Evolutionary conservation across 2,329 filamentous ascomycete genomes (phyloP), one percentile per base, ranked within the genome.

Genomic region (Sporothrix pseudoabietina): DNA sequence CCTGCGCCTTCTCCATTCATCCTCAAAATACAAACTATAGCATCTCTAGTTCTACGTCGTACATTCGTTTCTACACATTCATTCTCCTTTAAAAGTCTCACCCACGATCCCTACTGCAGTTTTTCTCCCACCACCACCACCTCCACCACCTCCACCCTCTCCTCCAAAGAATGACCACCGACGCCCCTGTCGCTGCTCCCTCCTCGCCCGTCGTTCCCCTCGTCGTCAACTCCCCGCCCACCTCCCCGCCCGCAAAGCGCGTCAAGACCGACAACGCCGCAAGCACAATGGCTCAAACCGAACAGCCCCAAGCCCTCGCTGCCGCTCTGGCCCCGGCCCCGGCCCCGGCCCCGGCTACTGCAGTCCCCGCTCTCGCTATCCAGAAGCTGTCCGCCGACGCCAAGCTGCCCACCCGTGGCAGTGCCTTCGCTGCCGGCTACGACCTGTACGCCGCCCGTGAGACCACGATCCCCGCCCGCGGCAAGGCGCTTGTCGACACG

Each of bases 371-470:
- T 3, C 87, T 97, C 70, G 88, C 94, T 75, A 90, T 99, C 83
- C 95, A 98, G 87, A 94, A 97, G 82, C 90, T 98, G 74, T 92
- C 92, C 9, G 85, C 90, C 52, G 89, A 91, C 76, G 96, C 91
- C n/a, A 88, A 87, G 65, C 87, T 94, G 32, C 96, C 96, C 12
- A 98, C 94, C 0, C 90, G 95, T 72, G 96, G 96, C 77, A 97
- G 93, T 77, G 91, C 90, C 71, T 94, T 93, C 79, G 93, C 96
- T 0, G 96, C 96, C 0, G 96, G 96, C 49, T 98, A 98, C 84
- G 96, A 99, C 82, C 80, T 99, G 74, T 98, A 98, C 83, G 91
- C 90, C 70, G 88, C 94, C 2, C 89, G 89, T 79, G 88, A 91
- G 52, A 91, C 90, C 4, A 87, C 88, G 1, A 90, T 99, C 73